Percentiles rank a stretch among this genome's conserved stretches.
These are phyloP conservation scores for Lipomyces kockii DNA, from an alignment of 805 yeast genomes.

Conservation along the genomic window DNA sequence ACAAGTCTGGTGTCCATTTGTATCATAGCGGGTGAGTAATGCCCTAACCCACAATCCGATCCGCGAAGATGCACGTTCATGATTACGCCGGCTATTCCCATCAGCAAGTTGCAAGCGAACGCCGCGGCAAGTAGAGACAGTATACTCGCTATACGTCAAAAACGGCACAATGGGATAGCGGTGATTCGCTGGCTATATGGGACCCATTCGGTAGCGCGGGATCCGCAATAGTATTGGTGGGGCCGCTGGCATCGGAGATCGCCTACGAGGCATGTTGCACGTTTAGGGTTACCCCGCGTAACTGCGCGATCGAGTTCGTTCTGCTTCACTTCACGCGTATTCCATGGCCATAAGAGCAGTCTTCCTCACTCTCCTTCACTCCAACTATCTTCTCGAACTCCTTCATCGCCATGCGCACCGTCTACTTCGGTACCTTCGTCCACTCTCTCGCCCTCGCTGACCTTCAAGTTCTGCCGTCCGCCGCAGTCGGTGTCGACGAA, in stretches of 20 bases:
- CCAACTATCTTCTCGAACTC: background rate
- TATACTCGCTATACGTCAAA: background rate
- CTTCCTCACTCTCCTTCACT: background rate
- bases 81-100: background rate
- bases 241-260: background rate
- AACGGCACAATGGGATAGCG: background rate
- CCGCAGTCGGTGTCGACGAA: slow-evolving; percentile 66
- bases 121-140: background rate
- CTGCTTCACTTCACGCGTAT: background rate
- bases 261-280: background rate
- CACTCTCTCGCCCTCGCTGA: slow-evolving; percentile 69
- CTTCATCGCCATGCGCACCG: slow-evolving; percentile 12
- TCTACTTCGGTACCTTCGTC: slow-evolving; percentile 62
- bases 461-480: slow-evolving; percentile 59
- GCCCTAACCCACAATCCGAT: background rate
- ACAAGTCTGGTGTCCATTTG: no score
- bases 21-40: no score
- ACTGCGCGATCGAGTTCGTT: background rate
- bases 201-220: background rate
- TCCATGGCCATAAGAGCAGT: background rate
- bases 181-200: background rate
- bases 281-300: background rate
- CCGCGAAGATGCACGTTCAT: no score
- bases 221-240: background rate
- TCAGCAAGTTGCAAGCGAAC: background rate